Evolutionary conservation across 2,329 filamentous ascomycete species (phyloP).

Genomic region (Cercospora berteroae): DNA sequence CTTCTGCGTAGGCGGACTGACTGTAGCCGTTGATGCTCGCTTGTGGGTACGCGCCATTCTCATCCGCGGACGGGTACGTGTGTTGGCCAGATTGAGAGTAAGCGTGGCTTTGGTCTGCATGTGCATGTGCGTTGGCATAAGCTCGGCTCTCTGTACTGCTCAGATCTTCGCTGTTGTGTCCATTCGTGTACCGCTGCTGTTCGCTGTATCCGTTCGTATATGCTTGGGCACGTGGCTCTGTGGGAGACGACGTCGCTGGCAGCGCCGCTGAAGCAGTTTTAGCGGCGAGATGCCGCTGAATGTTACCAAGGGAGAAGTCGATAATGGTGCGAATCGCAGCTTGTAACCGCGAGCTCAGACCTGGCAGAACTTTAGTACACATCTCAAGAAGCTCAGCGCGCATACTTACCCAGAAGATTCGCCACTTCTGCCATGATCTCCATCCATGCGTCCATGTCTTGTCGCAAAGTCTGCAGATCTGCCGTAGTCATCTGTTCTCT

Average conservation of each 20-base stretch:
- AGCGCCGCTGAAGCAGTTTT: constrained; percentile 44
- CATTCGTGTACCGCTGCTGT: constrained; percentile 15
- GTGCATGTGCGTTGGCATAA: constrained; percentile 25
- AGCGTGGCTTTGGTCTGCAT: constrained; percentile 21
- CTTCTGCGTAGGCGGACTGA: constrained; percentile 16
- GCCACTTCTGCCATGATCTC: constrained; percentile 66
- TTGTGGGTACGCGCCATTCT: constrained; percentile 19
- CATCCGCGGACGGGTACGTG: constrained; percentile 15
- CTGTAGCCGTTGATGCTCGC: constrained; percentile 17
- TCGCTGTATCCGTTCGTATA: constrained; percentile 16
- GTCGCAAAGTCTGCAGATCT: constrained; percentile 60
- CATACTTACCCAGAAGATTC: constrained; percentile 60
- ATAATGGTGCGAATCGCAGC: constrained; percentile 51
- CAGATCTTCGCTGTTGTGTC: constrained; percentile 12
- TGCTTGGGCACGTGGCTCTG: constrained; percentile 9
- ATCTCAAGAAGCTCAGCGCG: not conserved
- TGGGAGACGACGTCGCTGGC: constrained; percentile 36
- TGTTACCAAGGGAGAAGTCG: constrained; percentile 48
- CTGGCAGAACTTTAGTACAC: constrained; percentile 13
- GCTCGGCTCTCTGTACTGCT: constrained; percentile 17
- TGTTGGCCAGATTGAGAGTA: constrained; percentile 19
- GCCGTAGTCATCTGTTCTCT: constrained; percentile 58
- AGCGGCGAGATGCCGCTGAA: constrained; percentile 47
- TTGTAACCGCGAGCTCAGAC: constrained; percentile 49
- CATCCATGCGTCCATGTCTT: constrained; percentile 69